Percentiles rank a stretch among this genome's conserved stretches.
These are phyloP conservation scores for Echria macrotheca DNA, from an alignment of 495 filamentous ascomycete species.

Conservation along the genomic window DNA sequence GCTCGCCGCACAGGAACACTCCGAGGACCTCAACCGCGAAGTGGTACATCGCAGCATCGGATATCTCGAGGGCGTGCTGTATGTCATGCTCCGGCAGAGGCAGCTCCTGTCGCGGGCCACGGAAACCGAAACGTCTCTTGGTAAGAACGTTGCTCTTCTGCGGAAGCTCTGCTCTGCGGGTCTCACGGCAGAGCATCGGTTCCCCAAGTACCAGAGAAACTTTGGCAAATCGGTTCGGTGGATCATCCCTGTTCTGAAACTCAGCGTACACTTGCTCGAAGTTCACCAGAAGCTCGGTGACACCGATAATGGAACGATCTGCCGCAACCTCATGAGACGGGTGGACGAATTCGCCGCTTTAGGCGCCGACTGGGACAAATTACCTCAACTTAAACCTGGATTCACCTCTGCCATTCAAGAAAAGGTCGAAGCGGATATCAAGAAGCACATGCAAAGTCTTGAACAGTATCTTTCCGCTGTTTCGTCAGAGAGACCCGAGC, in stretches of 20 bases:
- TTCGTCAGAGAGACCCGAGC: slow-evolving; percentile 45
- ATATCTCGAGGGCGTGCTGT: slow-evolving; percentile 74
- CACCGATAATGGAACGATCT: slow-evolving; percentile 36
- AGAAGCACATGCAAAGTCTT: slow-evolving; percentile 40
- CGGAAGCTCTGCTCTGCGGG: slow-evolving; percentile 22
- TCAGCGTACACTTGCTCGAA: slow-evolving; percentile 44
- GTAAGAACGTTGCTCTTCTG: slow-evolving; percentile 16
- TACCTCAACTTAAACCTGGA: slow-evolving; percentile 51
- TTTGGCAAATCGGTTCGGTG: slow-evolving; percentile 32
- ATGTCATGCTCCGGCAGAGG: slow-evolving; percentile 64
- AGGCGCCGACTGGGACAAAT: slow-evolving; percentile 32
- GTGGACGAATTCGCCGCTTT: slow-evolving; percentile 38
- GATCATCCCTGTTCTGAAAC: slow-evolving; percentile 38
- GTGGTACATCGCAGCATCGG: slow-evolving; percentile 74
- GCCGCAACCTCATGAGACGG: slow-evolving; percentile 44
- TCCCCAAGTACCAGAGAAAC: slow-evolving; percentile 21
- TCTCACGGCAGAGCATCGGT: slow-evolving; percentile 5
- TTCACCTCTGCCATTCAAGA: slow-evolving; percentile 44
- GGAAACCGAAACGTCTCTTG: slow-evolving; percentile 19
- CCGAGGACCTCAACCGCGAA: slow-evolving; percentile 72
- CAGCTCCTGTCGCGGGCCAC: slow-evolving; percentile 33
- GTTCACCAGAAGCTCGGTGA: slow-evolving; percentile 58
- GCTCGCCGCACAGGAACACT: slow-evolving; percentile 60
- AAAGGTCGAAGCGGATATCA: slow-evolving; percentile 41
- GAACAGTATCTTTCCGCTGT: slow-evolving; percentile 37